A percentile compares a stretch with the other conserved stretches of the same genome.
Evolutionary conservation across 192 early-diverging fungal species (phyloP).

Genomic region (Coemansia sp.): DNA sequence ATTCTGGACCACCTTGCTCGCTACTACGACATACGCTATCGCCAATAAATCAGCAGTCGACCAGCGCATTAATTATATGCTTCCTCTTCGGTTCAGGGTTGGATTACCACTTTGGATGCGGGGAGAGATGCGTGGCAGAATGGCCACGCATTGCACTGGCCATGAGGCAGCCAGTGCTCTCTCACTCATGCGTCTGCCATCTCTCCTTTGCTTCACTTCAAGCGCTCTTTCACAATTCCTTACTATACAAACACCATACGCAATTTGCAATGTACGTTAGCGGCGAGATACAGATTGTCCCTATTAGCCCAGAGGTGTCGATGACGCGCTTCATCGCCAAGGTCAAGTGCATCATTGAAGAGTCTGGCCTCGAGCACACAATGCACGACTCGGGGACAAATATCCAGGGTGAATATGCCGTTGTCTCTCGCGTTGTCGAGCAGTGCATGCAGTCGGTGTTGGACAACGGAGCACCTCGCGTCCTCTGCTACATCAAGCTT

Average conservation of each 20-base stretch:
- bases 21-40: slow-evolving; percentile 49
- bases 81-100: background rate
- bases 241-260: background rate
- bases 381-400: slow-evolving; percentile 56
- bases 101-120: too few relatives aligned
- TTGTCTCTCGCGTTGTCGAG: slow-evolving; percentile 31
- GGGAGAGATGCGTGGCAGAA: too few relatives aligned
- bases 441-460: slow-evolving; percentile 51
- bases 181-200: background rate
- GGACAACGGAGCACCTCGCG: slow-evolving; percentile 46
- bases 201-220: background rate
- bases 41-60: too few relatives aligned
- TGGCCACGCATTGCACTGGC: too few relatives aligned
- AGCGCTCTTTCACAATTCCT: background rate
- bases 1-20: slow-evolving; percentile 79
- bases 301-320: slow-evolving; percentile 35
- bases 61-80: too few relatives aligned
- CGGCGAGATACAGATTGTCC: slow-evolving; percentile 52
- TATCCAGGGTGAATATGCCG: slow-evolving; percentile 49
- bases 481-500: slow-evolving; percentile 49
- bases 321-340: slow-evolving; percentile 47
- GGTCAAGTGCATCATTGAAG: slow-evolving; percentile 40
- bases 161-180: too few relatives aligned
- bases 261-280: slow-evolving; percentile 36
- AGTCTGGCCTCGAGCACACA: slow-evolving; percentile 46